Base-by-base conservation (phyloP, 2,329 filamentous ascomycete genomes). In the Diaporthe vexans region DNA sequence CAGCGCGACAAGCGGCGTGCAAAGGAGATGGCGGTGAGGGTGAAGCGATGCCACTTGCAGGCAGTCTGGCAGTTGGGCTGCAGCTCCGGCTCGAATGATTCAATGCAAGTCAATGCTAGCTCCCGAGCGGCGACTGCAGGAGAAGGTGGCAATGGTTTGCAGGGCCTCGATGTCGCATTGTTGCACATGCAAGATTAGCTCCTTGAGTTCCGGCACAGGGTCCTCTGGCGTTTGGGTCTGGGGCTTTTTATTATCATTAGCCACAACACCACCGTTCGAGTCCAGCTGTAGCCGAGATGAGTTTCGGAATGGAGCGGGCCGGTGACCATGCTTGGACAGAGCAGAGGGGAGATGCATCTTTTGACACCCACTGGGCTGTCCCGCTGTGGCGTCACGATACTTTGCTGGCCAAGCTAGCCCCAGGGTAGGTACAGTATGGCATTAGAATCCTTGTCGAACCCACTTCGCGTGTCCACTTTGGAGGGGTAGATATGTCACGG, bases 21-120 rank as follows among this genome's bases (percentile, higher is more conserved):
- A 48, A 43, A 24, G 19, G n/a, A 43, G 33, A 26, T 73, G 74
- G 74, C 74, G 74, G 74, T 75, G 74, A 75, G 43, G 57, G 24
- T 17, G 65, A 59, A 54, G 71, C 71, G 46, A 73, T 73, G 37
- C 58, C 71, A 26, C 15, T 71, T 71, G 24, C 24, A 68, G 63
- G 63, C 63, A 40, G 29, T 54, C 24, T 54, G 63, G 63, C 63
- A 40, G 29, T 68, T 26, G 56, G 24, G 40, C 52, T 63, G 70
- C 70, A 72, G 40, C 43, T 26, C 57, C 46, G 26, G 70, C 56
- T 46, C 54, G 71, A 69, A 24, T 59, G 59, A 35, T 46, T 58
- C 51, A 35, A 68, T 67, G 59, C 59, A 58, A 58, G 68, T 51
- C 59, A 68, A 69, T 43, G 40, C 24, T 57, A 69, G 26, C n/a